A percentile compares a stretch with the other conserved stretches of the same genome.
Evolutionary conservation across 371 early-diverging fungal genomes (phyloP).

Genomic region (Paraphysoderma sedebokerense): DNA sequence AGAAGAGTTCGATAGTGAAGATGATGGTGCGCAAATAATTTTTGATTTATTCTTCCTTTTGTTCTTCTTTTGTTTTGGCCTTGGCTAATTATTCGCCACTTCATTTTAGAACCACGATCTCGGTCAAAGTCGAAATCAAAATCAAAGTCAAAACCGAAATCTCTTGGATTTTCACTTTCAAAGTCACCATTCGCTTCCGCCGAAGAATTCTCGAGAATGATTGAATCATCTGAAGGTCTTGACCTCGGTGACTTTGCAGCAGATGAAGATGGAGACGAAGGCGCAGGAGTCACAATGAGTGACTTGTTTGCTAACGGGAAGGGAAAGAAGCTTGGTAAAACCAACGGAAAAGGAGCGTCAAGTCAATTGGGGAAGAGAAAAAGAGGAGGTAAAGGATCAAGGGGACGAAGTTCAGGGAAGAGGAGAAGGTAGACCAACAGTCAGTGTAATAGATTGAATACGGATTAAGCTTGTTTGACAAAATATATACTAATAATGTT

Average conservation of each 20-base stretch:
- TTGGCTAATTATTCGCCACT: background rate
- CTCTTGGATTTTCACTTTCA: conserved; percentile 3
- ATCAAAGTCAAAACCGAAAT: conserved; percentile 6
- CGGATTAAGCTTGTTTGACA: too few relatives aligned
- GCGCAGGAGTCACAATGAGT: too few relatives aligned
- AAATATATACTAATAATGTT: too few relatives aligned
- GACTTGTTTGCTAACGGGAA: too few relatives aligned
- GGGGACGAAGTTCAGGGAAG: too few relatives aligned
- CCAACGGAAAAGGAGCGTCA: too few relatives aligned
- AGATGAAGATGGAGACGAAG: too few relatives aligned
- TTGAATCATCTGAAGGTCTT: conserved; percentile 1
- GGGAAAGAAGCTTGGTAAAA: too few relatives aligned
- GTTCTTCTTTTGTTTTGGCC: conserved; percentile 2
- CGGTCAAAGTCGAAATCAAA: background rate
- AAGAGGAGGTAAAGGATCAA: too few relatives aligned
- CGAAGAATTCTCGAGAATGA: background rate
- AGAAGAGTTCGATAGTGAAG: conserved; percentile 8
- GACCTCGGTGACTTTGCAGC: background rate
- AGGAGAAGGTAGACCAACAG: too few relatives aligned
- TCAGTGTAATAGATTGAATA: too few relatives aligned
- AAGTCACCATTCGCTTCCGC: background rate
- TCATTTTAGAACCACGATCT: background rate
- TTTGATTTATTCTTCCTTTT: conserved; percentile 8
- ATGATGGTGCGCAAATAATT: conserved; percentile 9
- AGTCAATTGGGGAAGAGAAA: too few relatives aligned